phyloP scores from a whole-genome alignment of 495 filamentous ascomycete genomes.

The Alectoria sarmentosa region DNA sequence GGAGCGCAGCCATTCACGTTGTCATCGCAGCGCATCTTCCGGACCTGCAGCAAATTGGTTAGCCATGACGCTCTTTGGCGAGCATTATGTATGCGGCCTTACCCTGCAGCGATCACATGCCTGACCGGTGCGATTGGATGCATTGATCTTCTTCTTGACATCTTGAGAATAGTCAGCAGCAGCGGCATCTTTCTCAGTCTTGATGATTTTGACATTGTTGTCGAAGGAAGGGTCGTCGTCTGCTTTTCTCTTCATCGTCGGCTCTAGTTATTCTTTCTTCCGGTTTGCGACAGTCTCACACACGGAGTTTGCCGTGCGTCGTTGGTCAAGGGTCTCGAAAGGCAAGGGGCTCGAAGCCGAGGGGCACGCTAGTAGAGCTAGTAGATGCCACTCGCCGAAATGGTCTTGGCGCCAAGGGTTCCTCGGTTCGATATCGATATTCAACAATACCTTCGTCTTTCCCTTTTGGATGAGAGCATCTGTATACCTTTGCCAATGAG shows the following conservation, averaged over 20 bases:
- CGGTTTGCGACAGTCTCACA: not conserved
- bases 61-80: not conserved
- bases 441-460: not conserved
- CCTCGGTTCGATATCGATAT: not conserved
- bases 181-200: constrained; percentile 25
- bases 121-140: constrained; percentile 67
- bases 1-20: constrained; percentile 64
- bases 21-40: constrained; percentile 79
- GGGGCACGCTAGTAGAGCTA: too few relatives aligned
- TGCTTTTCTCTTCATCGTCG: constrained; percentile 18
- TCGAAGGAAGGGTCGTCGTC: constrained; percentile 16
- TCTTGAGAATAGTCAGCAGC: constrained; percentile 59
- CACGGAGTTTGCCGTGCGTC: constrained; percentile 2
- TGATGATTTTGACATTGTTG: constrained; percentile 21
- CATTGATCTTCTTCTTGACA: constrained; percentile 56
- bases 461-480: not conserved
- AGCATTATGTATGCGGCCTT: constrained; percentile 24
- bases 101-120: constrained; percentile 92
- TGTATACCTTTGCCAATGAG: too few relatives aligned
- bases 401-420: not conserved
- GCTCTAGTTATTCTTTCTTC: constrained; percentile 1
- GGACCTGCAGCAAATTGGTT: constrained; percentile 44
- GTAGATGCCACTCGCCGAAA: not conserved
- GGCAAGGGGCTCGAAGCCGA: not conserved
- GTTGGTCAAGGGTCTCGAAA: not conserved